Evolutionary conservation across 768 basidiomycete species (phyloP).

Genomic region (Kwoniella botswanensis): DNA sequence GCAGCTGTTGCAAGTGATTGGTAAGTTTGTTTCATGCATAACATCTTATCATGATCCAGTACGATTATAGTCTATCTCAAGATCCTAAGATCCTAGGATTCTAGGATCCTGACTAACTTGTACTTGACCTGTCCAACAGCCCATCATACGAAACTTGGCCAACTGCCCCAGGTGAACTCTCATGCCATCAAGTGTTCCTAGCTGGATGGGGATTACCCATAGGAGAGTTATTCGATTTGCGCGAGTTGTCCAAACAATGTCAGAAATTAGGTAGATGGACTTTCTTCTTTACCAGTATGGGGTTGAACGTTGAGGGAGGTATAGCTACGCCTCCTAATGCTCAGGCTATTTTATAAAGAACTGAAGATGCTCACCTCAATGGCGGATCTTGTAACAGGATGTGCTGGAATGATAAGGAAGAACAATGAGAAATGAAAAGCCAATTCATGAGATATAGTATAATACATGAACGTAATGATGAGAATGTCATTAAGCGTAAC

Average conservation of each 20-base stretch:
- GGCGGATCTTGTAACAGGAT: no score
- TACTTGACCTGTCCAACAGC: neutral
- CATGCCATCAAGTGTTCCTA: conserved; percentile 29
- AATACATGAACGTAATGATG: no score
- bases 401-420: no score
- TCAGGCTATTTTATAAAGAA: conserved; percentile 31
- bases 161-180: neutral
- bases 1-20: conserved; percentile 33
- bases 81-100: no score
- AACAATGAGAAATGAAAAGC: no score
- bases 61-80: neutral
- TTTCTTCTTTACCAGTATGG: conserved; percentile 43
- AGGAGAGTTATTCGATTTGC: conserved; percentile 40
- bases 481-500: no score
- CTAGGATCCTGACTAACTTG: neutral
- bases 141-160: conserved; percentile 34
- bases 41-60: neutral
- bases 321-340: conserved; percentile 48
- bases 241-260: conserved; percentile 30
- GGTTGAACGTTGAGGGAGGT: conserved; percentile 33
- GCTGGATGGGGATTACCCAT: conserved; percentile 43
- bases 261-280: conserved; percentile 27
- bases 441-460: no score
- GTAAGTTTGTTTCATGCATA: conserved; percentile 8
- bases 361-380: neutral